Conservation (phyloP, 2,329 filamentous ascomycete genomes). For the Diaporthe australafricana region DNA sequence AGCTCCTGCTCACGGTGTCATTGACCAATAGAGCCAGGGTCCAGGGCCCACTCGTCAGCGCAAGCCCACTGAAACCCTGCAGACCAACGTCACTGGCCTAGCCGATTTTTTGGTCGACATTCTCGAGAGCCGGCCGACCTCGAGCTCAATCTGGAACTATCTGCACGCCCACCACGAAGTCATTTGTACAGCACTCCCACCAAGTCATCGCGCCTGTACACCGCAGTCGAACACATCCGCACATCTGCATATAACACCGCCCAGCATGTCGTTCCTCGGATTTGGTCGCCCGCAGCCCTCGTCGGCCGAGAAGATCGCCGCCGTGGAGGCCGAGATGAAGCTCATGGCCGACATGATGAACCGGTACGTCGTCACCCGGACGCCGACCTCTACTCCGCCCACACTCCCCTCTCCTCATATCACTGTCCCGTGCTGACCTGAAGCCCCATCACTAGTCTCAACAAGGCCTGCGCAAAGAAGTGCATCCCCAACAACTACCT, state of each 20-base stretch:
- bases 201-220: background rate
- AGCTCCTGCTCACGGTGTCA: slow-evolving; percentile 4
- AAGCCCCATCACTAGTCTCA: slow-evolving; percentile 69
- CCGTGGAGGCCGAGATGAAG: slow-evolving; percentile 96
- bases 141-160: slow-evolving; percentile 22
- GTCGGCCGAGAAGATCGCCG: slow-evolving; percentile 96
- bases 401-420: no score
- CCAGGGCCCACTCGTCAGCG: background rate
- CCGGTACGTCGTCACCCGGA: slow-evolving; percentile 69
- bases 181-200: background rate
- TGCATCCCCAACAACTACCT: slow-evolving; percentile 94
- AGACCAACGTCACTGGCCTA: slow-evolving; percentile 37
- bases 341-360: slow-evolving; percentile 98
- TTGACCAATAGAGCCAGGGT: slow-evolving; percentile 26
- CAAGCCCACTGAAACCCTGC: slow-evolving; percentile 21
- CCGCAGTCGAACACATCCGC: background rate
- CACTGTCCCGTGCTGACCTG: background rate
- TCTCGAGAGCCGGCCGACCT: background rate
- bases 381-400: background rate
- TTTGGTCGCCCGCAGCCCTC: slow-evolving; percentile 79
- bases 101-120: slow-evolving; percentile 35
- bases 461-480: slow-evolving; percentile 91
- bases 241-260: slow-evolving; percentile 22
- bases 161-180: slow-evolving; percentile 8
- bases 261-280: slow-evolving; percentile 46